phyloP scores from a whole-genome alignment of 1,284 basidiomycete species.

The Puccinia horiana region DNA sequence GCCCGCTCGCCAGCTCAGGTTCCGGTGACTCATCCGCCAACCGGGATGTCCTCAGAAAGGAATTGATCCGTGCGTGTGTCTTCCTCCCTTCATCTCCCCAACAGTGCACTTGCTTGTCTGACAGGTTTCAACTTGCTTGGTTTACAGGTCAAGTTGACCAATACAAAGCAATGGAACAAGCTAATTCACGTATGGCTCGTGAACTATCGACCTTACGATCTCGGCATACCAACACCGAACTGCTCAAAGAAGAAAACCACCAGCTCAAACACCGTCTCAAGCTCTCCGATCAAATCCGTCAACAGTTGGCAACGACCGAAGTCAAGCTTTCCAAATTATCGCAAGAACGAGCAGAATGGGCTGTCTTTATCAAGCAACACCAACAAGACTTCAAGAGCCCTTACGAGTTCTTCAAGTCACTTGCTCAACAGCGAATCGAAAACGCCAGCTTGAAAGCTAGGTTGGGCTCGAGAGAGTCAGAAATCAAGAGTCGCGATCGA shows the following conservation, averaged over 20 bases:
- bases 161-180: slow-evolving; percentile 39
- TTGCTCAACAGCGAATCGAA: slow-evolving; percentile 28
- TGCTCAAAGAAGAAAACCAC: slow-evolving; percentile 48
- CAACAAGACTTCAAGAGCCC: slow-evolving; percentile 30
- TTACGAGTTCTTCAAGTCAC: slow-evolving; percentile 31
- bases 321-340: slow-evolving; percentile 30
- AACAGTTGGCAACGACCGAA: slow-evolving; percentile 36
- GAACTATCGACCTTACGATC: slow-evolving; percentile 1
- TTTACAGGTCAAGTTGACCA: slow-evolving; percentile 37
- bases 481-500: slow-evolving; percentile 45
- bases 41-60: slow-evolving; percentile 37
- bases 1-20: slow-evolving; percentile 2
- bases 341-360: slow-evolving; percentile 41
- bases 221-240: slow-evolving; percentile 31
- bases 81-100: background rate
- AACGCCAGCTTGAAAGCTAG: slow-evolving; percentile 40
- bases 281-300: slow-evolving; percentile 26
- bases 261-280: slow-evolving; percentile 13
- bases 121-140: background rate
- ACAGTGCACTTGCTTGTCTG: background rate
- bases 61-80: slow-evolving; percentile 25
- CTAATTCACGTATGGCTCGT: slow-evolving; percentile 24
- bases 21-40: background rate
- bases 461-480: slow-evolving; percentile 35
- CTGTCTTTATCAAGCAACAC: slow-evolving; percentile 38